These are phyloP conservation scores for Gossypium schwendimanii DNA, from an alignment of 441 rosid species.

Conservation along the genomic window DNA sequence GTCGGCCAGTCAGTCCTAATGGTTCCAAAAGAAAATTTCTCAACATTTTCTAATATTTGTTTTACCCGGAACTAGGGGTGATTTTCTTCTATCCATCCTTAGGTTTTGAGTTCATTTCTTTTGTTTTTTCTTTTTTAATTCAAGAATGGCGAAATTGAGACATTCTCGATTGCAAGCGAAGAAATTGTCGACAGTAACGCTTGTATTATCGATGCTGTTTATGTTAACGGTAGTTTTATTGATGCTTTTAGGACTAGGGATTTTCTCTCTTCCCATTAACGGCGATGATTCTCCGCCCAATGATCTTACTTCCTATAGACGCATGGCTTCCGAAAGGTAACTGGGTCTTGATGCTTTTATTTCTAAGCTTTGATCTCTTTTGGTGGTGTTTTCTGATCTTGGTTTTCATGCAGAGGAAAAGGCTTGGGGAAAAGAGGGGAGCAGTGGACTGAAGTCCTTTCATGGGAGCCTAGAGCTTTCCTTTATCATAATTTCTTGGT, in stretches of 20 bases:
- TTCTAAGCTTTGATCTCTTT: neutral
- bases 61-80: neutral
- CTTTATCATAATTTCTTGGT: constrained; percentile 62
- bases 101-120: constrained; percentile 18
- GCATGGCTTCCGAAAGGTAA: constrained; percentile 51
- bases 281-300: constrained; percentile 35
- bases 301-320: constrained; percentile 40
- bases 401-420: constrained; percentile 27
- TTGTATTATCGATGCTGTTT: constrained; percentile 43
- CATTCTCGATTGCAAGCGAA: constrained; percentile 37
- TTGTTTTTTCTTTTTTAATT: neutral
- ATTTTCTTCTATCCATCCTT: constrained; percentile 12
- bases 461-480: constrained; percentile 70
- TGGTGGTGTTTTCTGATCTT: neutral
- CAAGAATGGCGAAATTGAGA: constrained; percentile 46
- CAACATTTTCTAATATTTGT: neutral
- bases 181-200: constrained; percentile 41
- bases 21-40: neutral
- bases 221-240: constrained; percentile 48
- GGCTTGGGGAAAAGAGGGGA: constrained; percentile 48
- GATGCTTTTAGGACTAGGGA: constrained; percentile 54
- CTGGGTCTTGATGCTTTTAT: neutral
- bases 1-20: neutral
- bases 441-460: constrained; percentile 61
- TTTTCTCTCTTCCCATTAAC: constrained; percentile 43